These are phyloP conservation scores for Atractiella rhizophila DNA, from an alignment of 768 basidiomycete genomes.

Conservation along the genomic window DNA sequence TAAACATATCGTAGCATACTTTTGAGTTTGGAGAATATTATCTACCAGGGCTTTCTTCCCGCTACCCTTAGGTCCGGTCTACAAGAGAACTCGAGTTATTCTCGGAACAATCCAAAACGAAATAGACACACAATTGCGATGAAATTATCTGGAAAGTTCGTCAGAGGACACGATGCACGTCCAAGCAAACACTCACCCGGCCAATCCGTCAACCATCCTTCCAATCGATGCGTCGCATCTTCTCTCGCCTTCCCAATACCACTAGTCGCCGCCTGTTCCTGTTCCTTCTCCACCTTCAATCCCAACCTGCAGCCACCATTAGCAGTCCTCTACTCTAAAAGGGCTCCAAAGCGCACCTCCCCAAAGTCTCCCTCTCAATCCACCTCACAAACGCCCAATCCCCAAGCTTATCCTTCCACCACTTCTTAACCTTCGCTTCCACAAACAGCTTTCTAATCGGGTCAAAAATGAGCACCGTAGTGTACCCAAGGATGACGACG, in stretches of 20 bases:
- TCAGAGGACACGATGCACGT: background rate
- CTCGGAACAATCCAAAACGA: background rate
- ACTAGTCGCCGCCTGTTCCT: conserved; percentile 14
- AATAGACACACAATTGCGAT: conserved; percentile 19
- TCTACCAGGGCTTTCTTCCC: conserved; percentile 24
- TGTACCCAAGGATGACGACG: conserved; percentile 62
- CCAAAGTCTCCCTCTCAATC: conserved; percentile 38
- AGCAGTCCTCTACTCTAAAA: no score
- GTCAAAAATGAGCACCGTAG: conserved; percentile 87
- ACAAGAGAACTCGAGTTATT: background rate
- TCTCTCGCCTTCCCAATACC: conserved; percentile 61
- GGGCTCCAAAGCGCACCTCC: conserved; percentile 21
- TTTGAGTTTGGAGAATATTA: conserved; percentile 19
- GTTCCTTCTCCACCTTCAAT: background rate
- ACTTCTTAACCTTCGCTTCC: conserved; percentile 49
- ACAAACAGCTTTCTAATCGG: conserved; percentile 66
- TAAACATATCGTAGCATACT: conserved; percentile 6
- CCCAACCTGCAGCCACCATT: background rate
- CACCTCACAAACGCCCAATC: conserved; percentile 50
- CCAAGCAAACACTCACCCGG: conserved; percentile 31
- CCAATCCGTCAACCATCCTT: conserved; percentile 46
- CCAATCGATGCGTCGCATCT: conserved; percentile 43
- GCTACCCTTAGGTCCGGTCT: conserved; percentile 23
- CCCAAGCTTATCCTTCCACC: conserved; percentile 52
- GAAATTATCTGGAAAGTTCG: conserved; percentile 19